phyloP scores from a whole-genome alignment of 2,329 filamentous ascomycete genomes.

The Ceratocystis diversiconidia region DNA sequence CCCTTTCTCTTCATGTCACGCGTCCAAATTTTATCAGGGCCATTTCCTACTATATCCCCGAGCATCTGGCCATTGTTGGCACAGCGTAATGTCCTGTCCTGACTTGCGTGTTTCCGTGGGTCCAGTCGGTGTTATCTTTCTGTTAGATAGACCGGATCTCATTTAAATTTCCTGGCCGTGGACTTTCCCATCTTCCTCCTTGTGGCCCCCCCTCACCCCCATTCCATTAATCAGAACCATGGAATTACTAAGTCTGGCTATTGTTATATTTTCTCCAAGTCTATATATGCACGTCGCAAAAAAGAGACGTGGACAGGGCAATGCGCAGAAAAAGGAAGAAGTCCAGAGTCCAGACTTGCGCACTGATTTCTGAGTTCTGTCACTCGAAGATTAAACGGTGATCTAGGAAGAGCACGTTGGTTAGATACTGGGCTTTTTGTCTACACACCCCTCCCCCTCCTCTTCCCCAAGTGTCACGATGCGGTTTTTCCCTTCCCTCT shows the following conservation, averaged over 20 bases:
- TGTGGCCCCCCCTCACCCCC: background rate
- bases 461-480: background rate
- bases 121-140: background rate
- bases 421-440: background rate
- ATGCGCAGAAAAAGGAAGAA: background rate
- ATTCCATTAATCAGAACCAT: background rate
- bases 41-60: background rate
- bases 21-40: background rate
- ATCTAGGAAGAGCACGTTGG: background rate
- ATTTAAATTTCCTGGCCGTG: background rate
- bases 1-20: background rate
- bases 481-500: background rate
- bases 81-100: background rate
- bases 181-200: background rate
- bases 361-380: background rate
- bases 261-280: background rate
- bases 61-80: too few species aligned
- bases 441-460: background rate
- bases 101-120: background rate
- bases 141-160: background rate
- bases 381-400: background rate
- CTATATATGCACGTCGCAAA: background rate
- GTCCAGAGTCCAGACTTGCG: background rate
- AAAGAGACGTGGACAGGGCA: background rate
- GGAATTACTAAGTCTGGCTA: background rate